Evolutionary conservation across 2,329 filamentous ascomycete genomes (phyloP), one percentile per base, ranked within the genome.

Genomic region (Rugonectria rugulosa): DNA sequence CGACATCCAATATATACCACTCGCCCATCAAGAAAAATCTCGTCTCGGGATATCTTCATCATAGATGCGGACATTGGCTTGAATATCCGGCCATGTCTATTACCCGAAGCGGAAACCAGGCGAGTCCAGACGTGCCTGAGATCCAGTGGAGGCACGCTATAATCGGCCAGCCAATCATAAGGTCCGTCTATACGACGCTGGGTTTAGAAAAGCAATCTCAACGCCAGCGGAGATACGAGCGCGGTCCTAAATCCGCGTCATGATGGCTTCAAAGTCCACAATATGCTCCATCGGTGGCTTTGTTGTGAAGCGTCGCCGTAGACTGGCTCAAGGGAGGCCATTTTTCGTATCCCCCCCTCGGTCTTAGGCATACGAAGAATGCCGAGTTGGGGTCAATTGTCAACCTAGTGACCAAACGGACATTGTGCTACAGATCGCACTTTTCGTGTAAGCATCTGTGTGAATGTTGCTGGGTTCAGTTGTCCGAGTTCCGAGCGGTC

Each of bases 321-420:
- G n/a, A n/a, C n/a, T n/a, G n/a, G n/a, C n/a, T n/a, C n/a, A n/a
- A n/a, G n/a, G n/a, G n/a, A n/a, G n/a, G 6, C 12, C 10, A 14
- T 32, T 32, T 8, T 9, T 9, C 29, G 12, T 32, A 5, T 14
- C 12, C 29, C 11, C 6, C 10, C n/a, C n/a, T 32, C 29, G 29
- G 29, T 10, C 29, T 32, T 32, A 32, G 12, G 12, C 12, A 14
- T 8, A 37, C 45, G 29, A 42, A 48, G 5, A 42, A 60, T 60
- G 15, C 60, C 29, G 15, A 5, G 48, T 60, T 27, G 7, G 29
- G 59, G n/a, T n/a, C 46, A 57, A 61, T 51, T 23, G n/a, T n/a
- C n/a, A n/a, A n/a, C n/a, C n/a, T n/a, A n/a, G n/a, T n/a, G n/a
- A n/a, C n/a, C n/a, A n/a, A n/a, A n/a, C n/a, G n/a, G n/a, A n/a